Percentiles rank a stretch among this genome's conserved stretches.
Conservation (phyloP, 768 basidiomycete genomes). For the Cyathus striatus region DNA sequence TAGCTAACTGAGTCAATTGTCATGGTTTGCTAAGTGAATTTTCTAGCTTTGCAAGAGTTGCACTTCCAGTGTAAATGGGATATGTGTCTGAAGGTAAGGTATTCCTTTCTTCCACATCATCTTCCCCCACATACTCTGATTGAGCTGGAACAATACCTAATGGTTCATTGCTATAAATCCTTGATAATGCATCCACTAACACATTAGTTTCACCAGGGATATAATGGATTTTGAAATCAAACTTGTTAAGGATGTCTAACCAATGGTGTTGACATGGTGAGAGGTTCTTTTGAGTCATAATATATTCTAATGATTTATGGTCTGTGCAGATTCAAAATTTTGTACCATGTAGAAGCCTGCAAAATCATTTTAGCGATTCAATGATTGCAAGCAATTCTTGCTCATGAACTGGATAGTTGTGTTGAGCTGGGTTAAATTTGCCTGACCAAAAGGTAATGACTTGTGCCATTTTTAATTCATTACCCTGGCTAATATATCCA, state of each 20-base stretch:
- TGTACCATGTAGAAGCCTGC: constrained; percentile 8
- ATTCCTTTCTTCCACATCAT: background rate
- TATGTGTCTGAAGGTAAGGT: too few species aligned
- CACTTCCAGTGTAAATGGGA: background rate
- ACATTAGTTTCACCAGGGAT: constrained; percentile 27
- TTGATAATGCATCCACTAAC: constrained; percentile 30
- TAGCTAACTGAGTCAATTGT: background rate
- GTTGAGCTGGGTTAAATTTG: constrained; percentile 15
- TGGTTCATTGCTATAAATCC: constrained; percentile 4
- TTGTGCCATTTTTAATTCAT: background rate
- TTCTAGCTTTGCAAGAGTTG: background rate
- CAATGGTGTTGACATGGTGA: constrained; percentile 23
- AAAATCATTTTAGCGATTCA: constrained; percentile 19
- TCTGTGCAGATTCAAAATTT: constrained; percentile 24
- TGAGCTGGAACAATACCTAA: background rate
- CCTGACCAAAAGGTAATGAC: constrained; percentile 7
- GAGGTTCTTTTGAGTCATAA: constrained; percentile 22
- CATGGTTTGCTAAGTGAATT: too few species aligned
- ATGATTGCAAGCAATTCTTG: constrained; percentile 32
- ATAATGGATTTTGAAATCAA: constrained; percentile 28
- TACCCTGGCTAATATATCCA: background rate
- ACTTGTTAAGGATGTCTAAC: constrained; percentile 27
- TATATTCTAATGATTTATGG: constrained; percentile 26
- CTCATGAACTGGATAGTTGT: constrained; percentile 32
- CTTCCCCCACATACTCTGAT: background rate